Evolutionary conservation across 2,329 filamentous ascomycete genomes (phyloP), one percentile per base, ranked within the genome.

Genomic region (Neopestalotiopsis rosae): DNA sequence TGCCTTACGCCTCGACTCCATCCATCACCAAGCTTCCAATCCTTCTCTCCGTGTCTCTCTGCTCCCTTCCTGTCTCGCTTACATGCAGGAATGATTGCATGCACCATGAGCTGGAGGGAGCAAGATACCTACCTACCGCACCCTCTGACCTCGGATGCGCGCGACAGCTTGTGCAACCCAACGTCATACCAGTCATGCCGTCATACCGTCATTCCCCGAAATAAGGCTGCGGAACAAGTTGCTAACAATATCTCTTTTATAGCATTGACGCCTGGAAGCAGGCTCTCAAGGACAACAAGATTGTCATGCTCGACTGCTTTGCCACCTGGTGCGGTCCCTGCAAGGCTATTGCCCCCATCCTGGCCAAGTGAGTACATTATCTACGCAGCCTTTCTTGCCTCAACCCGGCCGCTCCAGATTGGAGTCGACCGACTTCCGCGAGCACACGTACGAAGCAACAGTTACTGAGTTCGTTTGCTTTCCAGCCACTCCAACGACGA

Each of bases 311-410:
- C 77, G 95, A 98, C 85, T 94, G 90, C 85, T 94, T 92, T 81
- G 95, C 95, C 68, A 90, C 86, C 71, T 98, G 95, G 95, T 98
- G 95, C 86, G 94, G 94, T 70, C 95, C 95, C 70, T 98, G 95
- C 92, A 97, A 95, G 87, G 88, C 91, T 76, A 96, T 98, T 76
- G 89, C 94, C 20, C 95, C 95, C 69, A 82, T 90, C 71, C 85
- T 97, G 69, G 87, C 87, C 75, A 86, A 91, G 87, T 91, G 82
- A 79, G 89, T 80, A 38, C 38, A 72, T 20, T 59, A 49, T 67
- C 13, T 12, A 34, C 3, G 28, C 52, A 24, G 10, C 32, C 6
- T 9, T 14, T 32, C 67, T 32, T 58, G 13, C 24, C 38, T 14
- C 49, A 13, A 24, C 17, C 10, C 4, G 10, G 72, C 73, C 65